phyloP scores from a whole-genome alignment of 2,329 filamentous ascomycete species.

The Raffaelea arxii region DNA sequence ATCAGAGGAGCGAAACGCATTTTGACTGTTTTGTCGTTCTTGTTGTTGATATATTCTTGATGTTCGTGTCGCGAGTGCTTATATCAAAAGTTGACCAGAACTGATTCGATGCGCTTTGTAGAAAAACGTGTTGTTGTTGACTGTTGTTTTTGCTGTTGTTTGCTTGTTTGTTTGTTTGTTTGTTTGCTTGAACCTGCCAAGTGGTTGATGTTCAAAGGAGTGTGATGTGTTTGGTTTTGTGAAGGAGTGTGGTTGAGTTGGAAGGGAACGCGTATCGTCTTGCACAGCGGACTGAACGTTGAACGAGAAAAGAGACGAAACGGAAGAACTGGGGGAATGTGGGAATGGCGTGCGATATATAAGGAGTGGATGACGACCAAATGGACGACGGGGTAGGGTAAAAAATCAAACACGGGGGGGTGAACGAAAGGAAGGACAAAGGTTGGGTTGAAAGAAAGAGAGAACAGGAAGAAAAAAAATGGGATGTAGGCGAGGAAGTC shows the following conservation, averaged over 20 bases:
- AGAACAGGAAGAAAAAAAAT: slow-evolving; percentile 1
- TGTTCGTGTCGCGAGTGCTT: slow-evolving; percentile 1
- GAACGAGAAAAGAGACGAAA: background rate
- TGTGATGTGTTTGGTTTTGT: background rate
- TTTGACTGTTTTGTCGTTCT: background rate
- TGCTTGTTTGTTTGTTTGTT: no score
- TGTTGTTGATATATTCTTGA: background rate
- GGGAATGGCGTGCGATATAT: slow-evolving; percentile 3
- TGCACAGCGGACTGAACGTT: background rate
- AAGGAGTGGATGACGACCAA: slow-evolving; percentile 8
- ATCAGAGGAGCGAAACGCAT: slow-evolving; percentile 19
- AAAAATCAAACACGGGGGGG: background rate
- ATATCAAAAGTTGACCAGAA: slow-evolving; percentile 14
- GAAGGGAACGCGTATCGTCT: slow-evolving; percentile 1
- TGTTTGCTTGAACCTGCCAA: slow-evolving; percentile 10
- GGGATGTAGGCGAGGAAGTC: background rate
- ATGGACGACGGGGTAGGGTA: background rate
- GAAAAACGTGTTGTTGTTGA: background rate
- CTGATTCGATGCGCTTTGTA: slow-evolving; percentile 1
- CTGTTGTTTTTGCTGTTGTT: background rate
- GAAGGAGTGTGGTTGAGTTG: slow-evolving; percentile 4
- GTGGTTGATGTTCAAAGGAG: slow-evolving; percentile 4
- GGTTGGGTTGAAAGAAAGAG: background rate
- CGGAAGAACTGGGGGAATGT: no score
- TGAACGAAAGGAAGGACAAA: slow-evolving; percentile 3